Base-by-base conservation (phyloP, 2,329 filamentous ascomycete species). In the Tolypocladium nubicola region DNA sequence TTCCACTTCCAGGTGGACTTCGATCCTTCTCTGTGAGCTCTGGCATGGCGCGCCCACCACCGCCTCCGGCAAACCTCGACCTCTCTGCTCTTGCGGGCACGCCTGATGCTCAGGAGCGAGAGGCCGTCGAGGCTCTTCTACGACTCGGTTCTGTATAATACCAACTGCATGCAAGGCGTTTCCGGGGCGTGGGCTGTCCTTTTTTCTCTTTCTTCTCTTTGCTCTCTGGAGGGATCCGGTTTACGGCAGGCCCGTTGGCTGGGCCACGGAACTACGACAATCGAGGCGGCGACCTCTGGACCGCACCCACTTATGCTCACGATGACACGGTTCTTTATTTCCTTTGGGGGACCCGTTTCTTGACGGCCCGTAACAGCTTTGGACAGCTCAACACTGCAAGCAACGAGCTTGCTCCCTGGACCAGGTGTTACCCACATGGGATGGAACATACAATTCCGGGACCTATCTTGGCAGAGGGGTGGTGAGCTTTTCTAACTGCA, bases 51-150 rank as follows among this genome's bases (percentile, higher is more conserved):
- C 80, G 76, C 62, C 70, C 77, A 61, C 80, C 78, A 53, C 79
- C 78, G 66, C 72, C 77, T 67, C 72, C 73, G 61, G 75, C 75
- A 61, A 78, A 77, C 64, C 73, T 82, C 64, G 74, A 81, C 70
- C 74, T 84, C 65, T 75, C 77, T 59, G 73, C 75, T 53, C 69
- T 82, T 62, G 75, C 73, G 61, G 73, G 72, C 56, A 73, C 81
- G 60, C 80, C 83, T 56, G 83, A 87, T 69, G 81, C 84, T 60
- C 86, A 90, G 72, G 89, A 93, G 77, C 86, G 86, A 65, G 89
- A 90, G 72, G 89, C 89, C 57, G 83, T 92, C 62, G 89, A 90
- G 72, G 89, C 89, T 62, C 83, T 93, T 67, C 77, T 94, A 67
- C 83, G 85, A 71, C 86, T 94, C 72, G 87, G 89, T 74, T 92